Evolutionary conservation across 2,329 filamentous ascomycete species (phyloP).

Genomic region (Pezicula rhizophila): DNA sequence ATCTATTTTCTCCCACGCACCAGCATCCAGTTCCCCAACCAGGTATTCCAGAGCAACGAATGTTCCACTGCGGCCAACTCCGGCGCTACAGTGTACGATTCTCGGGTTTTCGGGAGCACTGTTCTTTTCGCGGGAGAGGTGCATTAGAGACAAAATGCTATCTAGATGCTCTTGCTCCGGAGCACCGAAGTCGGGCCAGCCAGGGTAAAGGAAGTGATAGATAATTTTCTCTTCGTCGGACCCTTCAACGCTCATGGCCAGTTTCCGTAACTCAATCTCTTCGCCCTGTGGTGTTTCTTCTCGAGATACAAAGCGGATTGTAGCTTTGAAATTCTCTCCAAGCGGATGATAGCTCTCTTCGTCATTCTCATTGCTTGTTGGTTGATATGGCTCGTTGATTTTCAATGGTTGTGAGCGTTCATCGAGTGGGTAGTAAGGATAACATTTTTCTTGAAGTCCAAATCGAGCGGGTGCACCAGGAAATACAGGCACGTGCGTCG

Average conservation of each 20-base stretch:
- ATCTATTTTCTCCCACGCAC: conserved; percentile 38
- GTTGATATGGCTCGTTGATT: conserved; percentile 53
- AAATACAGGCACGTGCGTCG: conserved; percentile 52
- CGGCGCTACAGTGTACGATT: conserved; percentile 83
- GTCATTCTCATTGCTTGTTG: too few species aligned
- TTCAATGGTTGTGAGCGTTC: conserved; percentile 44
- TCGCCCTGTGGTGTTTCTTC: conserved; percentile 47
- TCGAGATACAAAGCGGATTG: conserved; percentile 53
- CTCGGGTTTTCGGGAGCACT: conserved; percentile 59
- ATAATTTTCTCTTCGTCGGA: conserved; percentile 54
- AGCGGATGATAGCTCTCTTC: conserved; percentile 34
- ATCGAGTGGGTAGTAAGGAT: conserved; percentile 72
- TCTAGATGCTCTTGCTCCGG: conserved; percentile 62
- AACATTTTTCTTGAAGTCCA: conserved; percentile 68
- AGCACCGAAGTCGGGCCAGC: conserved; percentile 87
- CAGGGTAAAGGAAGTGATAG: conserved; percentile 79
- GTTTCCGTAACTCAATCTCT: conserved; percentile 67
- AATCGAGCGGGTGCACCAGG: too few species aligned
- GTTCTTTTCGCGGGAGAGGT: conserved; percentile 56
- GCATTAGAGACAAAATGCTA: conserved; percentile 64
- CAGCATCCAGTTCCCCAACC: conserved; percentile 71
- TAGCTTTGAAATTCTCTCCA: conserved; percentile 60
- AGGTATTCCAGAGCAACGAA: conserved; percentile 96
- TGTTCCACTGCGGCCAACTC: conserved; percentile 88
- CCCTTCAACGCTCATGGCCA: conserved; percentile 46